Evolutionary conservation across 345 rosid genomes (phyloP), one percentile per base, ranked within the genome.

Genomic region (Melastoma malabathricum): DNA sequence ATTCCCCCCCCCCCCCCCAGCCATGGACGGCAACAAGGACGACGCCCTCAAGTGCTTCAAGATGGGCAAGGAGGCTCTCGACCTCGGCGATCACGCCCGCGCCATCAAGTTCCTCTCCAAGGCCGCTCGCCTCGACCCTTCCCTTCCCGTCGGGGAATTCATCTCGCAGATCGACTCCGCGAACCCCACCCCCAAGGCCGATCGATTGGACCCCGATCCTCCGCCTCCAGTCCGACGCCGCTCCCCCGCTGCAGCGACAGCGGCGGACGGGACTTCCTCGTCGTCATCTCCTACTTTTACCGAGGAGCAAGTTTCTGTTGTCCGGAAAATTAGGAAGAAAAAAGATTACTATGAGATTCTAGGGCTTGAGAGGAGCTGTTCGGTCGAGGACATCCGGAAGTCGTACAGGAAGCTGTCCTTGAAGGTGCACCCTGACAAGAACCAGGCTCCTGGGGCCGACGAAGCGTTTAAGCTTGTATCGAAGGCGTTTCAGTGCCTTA

Each of bases 391-490:
- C 73, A 67, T 86, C 5, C 67, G 89, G 25, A 90, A 86, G 66
- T 87, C 95, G 0, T 90, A 90, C 18, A 64, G 96, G 46, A 90
- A 90, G 64, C 73, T 90, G 44, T 86, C 98, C 0, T 64, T 86
- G 69, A 86, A 86, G 61, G 98, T 90, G 34, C 98, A 90, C 60
- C 98, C 98, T 0, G 98, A 90, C 50, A 90, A 90, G 82, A 90
- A 86, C 57, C 80, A 68, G 39, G 94, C 96, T 44, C 98, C 96
- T 0, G 98, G 96, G 0, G 81, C 98, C 10, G 98, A 92, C 56
- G 98, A 92, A 55, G 84, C 90, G 2, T 92, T 87, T 61, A 92
- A 87, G 59, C 62, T 78, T 3, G 88, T 92, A 15, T 87, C 97
- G 0, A 84, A 84, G 59, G 90, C 98, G 3, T 92, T 92, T 67